Evolutionary conservation across 495 filamentous ascomycete species (phyloP).

Genomic region (Xylaria cubensis): DNA sequence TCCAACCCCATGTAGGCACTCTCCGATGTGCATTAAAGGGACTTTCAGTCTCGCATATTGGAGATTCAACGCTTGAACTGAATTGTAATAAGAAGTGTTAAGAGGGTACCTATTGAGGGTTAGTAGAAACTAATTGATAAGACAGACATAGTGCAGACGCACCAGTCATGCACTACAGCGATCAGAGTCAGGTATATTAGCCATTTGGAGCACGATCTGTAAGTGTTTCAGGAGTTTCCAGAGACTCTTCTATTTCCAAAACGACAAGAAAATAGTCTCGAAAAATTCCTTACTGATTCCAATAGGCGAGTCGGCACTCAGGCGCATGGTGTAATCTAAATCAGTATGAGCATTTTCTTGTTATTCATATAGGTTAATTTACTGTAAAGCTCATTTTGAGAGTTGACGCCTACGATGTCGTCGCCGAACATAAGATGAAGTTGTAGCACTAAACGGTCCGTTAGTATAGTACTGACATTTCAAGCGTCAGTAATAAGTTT

Average conservation of each 20-base stretch:
- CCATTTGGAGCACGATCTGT: too few relatives aligned
- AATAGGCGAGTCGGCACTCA: constrained; percentile 41
- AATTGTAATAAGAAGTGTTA: constrained; percentile 48
- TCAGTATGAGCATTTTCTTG: constrained; percentile 18
- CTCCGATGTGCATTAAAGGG: constrained; percentile 47
- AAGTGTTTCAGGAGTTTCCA: too few relatives aligned
- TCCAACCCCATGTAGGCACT: constrained; percentile 51
- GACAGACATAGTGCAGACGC: not conserved
- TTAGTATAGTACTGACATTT: not conserved
- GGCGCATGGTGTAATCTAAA: constrained; percentile 43
- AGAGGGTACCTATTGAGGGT: constrained; percentile 41
- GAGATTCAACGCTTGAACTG: constrained; percentile 44
- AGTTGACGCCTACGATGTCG: constrained; percentile 48
- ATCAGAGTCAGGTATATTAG: too few relatives aligned
- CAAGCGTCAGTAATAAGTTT: not conserved
- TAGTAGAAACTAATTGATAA: not conserved
- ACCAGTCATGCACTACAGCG: constrained; percentile 38
- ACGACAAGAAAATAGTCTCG: too few relatives aligned
- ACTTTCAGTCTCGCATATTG: constrained; percentile 42
- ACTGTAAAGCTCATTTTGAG: constrained; percentile 52
- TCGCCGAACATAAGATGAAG: constrained; percentile 54
- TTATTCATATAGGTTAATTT: not conserved
- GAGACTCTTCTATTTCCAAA: too few relatives aligned
- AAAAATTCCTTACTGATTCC: constrained; percentile 25
- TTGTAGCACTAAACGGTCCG: constrained; percentile 40